Conservation (phyloP, 2,329 filamentous ascomycete genomes). For the Bipolaris oryzae region DNA sequence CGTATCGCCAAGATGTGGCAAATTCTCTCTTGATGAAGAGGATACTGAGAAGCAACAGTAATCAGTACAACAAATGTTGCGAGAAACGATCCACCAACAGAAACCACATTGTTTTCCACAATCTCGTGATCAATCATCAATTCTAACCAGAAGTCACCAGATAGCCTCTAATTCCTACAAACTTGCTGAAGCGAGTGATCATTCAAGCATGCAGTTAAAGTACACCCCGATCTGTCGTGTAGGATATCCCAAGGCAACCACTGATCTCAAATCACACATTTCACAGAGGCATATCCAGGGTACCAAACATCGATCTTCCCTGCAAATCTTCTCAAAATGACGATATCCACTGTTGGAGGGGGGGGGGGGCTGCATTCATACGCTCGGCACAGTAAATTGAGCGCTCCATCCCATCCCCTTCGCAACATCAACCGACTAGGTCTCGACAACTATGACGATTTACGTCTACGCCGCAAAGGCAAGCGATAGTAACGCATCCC, state of each 20-base stretch:
- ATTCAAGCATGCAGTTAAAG: background rate
- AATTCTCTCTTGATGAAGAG: background rate
- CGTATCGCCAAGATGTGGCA: background rate
- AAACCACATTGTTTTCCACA: background rate
- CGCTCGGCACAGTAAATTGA: background rate
- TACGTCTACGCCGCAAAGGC: constrained; percentile 1
- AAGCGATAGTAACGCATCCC: background rate
- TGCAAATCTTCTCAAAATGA: background rate
- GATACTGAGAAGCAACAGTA: background rate
- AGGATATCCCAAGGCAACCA: background rate
- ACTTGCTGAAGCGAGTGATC: background rate
- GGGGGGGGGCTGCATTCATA: background rate
- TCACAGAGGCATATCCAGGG: background rate
- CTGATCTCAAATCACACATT: background rate
- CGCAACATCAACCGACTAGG: background rate
- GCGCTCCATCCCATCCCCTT: background rate
- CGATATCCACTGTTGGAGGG: background rate
- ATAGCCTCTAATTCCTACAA: background rate
- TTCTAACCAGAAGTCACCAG: background rate
- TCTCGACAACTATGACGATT: background rate
- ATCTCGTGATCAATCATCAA: background rate
- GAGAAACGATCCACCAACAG: background rate
- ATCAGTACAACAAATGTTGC: background rate
- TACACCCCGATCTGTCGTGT: background rate
- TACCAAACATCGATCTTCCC: background rate